Base-by-base conservation (phyloP, 345 rosid genomes). In the Draba incana region DNA sequence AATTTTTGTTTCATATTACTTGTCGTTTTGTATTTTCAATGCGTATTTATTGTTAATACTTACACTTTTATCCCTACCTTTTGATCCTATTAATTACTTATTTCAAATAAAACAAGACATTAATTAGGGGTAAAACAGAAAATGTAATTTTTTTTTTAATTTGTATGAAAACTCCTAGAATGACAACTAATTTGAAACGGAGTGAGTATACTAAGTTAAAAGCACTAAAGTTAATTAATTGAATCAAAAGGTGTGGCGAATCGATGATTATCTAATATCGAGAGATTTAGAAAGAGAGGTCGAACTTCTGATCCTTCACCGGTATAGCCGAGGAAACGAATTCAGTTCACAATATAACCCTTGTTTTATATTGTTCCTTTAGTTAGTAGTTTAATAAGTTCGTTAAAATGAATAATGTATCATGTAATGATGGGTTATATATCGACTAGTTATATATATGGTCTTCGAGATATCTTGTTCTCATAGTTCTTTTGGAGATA, bases 341-440 rank as follows among this genome's bases (percentile, higher is more conserved):
- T 55, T 58, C 77, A 4, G 71, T 73, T 58, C 71, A 73, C 54
- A 73, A 73, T 66, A 45, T n/a, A 54, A 46, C 69, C 12, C 37
- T 53, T 55, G 49, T 46, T 20, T 20, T 20, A 20, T 25, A 1
- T 53, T 30, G 12, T 31, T 62, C 6, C 13, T 33, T 62, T 56
- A 33, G 2, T 20, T 38, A 28, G 8, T 69, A 39, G 20, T 60
- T 51, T 13, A 10, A 2, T 61, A 11, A 42, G 39, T 70, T 43
- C 42, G 2, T 42, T 43, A 11, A 51, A 51, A 44, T 43, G 15
- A 42, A 24, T 63, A 31, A 31, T 24, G 75, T 52, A 70, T 37
- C 45, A 37, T 57, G 60, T 44, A 35, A 23, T 53, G 48, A 20
- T 70, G 39, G 6, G 31, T 10, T 37, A 35, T 27, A 6, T 68